Evolutionary conservation across 192 early-diverging fungal species (phyloP).

Genomic region (Ambispora gerdemannii): DNA sequence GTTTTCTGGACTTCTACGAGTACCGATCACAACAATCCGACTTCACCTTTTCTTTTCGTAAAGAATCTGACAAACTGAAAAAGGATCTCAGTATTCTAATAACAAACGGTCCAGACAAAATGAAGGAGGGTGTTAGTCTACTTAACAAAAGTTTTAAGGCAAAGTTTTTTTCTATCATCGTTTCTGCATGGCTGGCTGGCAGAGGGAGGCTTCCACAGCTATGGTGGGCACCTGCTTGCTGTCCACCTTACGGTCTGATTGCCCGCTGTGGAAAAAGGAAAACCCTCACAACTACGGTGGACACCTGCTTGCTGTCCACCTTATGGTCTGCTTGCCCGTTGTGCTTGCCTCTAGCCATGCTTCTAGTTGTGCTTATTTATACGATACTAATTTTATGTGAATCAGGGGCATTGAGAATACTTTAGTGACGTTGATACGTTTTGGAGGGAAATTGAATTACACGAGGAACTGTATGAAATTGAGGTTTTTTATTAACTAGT

Average conservation of each 20-base stretch:
- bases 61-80: conserved; percentile 19
- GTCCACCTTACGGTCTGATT: conserved; percentile 18
- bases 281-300: conserved; percentile 30
- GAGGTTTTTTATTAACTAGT: conserved; percentile 24
- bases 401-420: conserved; percentile 23
- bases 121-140: conserved; percentile 14
- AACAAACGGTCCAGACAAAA: conserved; percentile 28
- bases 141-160: conserved; percentile 15
- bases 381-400: conserved; percentile 29
- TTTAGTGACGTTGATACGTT: conserved; percentile 29
- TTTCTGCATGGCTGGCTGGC: conserved; percentile 15
- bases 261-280: conserved; percentile 24
- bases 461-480: conserved; percentile 10
- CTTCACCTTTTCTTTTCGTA: conserved; percentile 29
- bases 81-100: conserved; percentile 24
- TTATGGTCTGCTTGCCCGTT: conserved; percentile 28
- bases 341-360: conserved; percentile 13
- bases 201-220: conserved; percentile 19
- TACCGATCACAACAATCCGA: conserved; percentile 25
- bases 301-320: conserved; percentile 23
- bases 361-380: conserved; percentile 18
- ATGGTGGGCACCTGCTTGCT: conserved; percentile 17
- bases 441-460: conserved; percentile 27
- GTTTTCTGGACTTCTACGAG: conserved; percentile 24
- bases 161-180: conserved; percentile 14